These are phyloP conservation scores for Cyclanthera cordifolia DNA, from an alignment of 306 rosid species.

Conservation along the genomic window DNA sequence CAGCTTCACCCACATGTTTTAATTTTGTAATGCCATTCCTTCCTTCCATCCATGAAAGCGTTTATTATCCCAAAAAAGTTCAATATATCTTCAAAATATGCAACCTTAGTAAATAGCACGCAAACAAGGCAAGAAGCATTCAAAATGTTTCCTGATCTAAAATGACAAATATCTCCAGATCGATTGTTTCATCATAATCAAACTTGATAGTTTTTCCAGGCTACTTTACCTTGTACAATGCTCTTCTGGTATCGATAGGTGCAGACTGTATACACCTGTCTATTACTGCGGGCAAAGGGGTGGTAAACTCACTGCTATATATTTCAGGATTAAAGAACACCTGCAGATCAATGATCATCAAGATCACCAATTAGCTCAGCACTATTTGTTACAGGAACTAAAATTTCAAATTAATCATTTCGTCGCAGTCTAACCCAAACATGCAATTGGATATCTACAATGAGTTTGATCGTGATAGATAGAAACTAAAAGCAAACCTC, in stretches of 20 bases:
- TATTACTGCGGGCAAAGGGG: constrained; percentile 80
- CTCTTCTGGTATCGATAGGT: constrained; percentile 94
- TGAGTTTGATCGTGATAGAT: constrained; percentile 8
- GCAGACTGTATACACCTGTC: constrained; percentile 98
- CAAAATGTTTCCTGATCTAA: background rate
- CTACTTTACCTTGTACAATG: constrained; percentile 73
- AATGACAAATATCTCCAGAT: background rate
- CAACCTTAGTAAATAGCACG: background rate
- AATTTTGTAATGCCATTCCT: too few relatives aligned
- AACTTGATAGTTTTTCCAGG: background rate
- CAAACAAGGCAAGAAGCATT: background rate
- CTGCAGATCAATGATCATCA: constrained; percentile 25
- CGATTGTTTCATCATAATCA: background rate
- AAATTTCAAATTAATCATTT: background rate
- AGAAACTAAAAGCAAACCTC: constrained; percentile 46
- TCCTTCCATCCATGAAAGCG: too few relatives aligned
- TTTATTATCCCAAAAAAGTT: background rate
- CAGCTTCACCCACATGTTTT: background rate
- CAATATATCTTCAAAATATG: background rate
- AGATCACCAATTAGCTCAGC: constrained; percentile 6
- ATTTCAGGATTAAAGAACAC: constrained; percentile 98
- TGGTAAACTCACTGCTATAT: constrained; percentile 61
- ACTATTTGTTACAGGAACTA: background rate
- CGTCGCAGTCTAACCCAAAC: background rate
- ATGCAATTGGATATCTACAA: background rate